These are phyloP conservation scores for Aquanectria penicillioides DNA, from an alignment of 2,329 filamentous ascomycete species.

Conservation along the genomic window DNA sequence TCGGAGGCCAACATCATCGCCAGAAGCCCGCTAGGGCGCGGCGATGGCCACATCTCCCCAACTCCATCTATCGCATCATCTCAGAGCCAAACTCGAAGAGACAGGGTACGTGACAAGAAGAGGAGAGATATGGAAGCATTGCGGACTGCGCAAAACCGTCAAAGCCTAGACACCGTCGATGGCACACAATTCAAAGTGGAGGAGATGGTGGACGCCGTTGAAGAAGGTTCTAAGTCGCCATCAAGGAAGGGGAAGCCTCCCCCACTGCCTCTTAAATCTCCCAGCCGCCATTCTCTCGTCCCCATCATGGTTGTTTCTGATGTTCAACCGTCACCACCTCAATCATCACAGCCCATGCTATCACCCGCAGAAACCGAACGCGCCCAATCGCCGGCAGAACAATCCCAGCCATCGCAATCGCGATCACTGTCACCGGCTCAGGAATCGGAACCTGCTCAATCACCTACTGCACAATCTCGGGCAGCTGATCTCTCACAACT, in stretches of 20 bases:
- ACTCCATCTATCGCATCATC: constrained; percentile 34
- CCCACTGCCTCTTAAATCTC: constrained; percentile 28
- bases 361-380: not conserved
- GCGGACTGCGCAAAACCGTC: constrained; percentile 36
- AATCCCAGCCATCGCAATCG: not conserved
- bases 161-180: not conserved
- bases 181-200: not conserved
- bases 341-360: constrained; percentile 1
- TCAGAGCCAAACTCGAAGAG: constrained; percentile 47
- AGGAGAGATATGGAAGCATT: constrained; percentile 52
- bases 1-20: constrained; percentile 34
- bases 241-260: constrained; percentile 21
- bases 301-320: constrained; percentile 53
- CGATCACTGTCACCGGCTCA: not conserved
- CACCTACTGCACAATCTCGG: not conserved
- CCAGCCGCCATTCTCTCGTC: constrained; percentile 41
- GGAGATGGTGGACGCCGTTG: not conserved
- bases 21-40: constrained; percentile 32
- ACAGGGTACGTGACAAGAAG: constrained; percentile 53
- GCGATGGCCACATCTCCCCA: constrained; percentile 20
- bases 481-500: not conserved
- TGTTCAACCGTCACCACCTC: constrained; percentile 44
- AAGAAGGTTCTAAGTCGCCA: constrained; percentile 4
- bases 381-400: not conserved
- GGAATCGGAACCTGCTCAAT: not conserved